Evolutionary conservation across 768 basidiomycete species (phyloP), one percentile per base, ranked within the genome.

Genomic region (Rhizopogon vinicolor): DNA sequence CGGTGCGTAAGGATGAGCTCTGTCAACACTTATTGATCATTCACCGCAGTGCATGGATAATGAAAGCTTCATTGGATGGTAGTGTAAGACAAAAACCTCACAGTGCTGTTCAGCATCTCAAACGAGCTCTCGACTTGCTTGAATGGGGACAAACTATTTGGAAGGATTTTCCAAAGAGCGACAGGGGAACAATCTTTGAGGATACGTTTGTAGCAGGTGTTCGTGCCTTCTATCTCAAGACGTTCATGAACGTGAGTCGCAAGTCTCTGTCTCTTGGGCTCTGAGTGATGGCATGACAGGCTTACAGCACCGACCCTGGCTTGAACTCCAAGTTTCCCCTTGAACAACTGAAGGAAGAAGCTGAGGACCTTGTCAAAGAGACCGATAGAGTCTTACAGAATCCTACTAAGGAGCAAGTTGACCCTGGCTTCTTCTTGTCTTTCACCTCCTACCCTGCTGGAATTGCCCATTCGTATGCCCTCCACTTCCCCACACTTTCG

Each of bases 1-100:
- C 63, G 77, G 77, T 74, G 56, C 10, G 68, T 54, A 10, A 22
- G 8, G 8, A 9, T 14, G 2, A 19, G 7, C 16, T n/a, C 5
- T 13, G 5, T 25, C 13, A 6, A 18, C 16, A 10, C 12, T 16
- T 44, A 14, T 33, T 57, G 48, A 57, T n/a, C 18, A 5, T 12
- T 7, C 7, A 14, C 19, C 13, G 8, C 16, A 67, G 65, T 7
- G 55, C 18, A 12, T 67, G 61, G 65, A 58, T 66, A 37, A 55
- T 66, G 48, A 52, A 41, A 5, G 59, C 52, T 28, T 58, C 58
- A 25, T 41, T 61, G 14, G 58, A 52, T 1, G 49, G 18, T 9
- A 54, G 44, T 19, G 43, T 60, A 18, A 44, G 10, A 35, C 22
- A 44, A 16, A 16, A 53, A 14, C 40, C 37, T 13, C 52, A 52